Base-by-base conservation (phyloP, 768 basidiomycete species). In the Suillus placidus region DNA sequence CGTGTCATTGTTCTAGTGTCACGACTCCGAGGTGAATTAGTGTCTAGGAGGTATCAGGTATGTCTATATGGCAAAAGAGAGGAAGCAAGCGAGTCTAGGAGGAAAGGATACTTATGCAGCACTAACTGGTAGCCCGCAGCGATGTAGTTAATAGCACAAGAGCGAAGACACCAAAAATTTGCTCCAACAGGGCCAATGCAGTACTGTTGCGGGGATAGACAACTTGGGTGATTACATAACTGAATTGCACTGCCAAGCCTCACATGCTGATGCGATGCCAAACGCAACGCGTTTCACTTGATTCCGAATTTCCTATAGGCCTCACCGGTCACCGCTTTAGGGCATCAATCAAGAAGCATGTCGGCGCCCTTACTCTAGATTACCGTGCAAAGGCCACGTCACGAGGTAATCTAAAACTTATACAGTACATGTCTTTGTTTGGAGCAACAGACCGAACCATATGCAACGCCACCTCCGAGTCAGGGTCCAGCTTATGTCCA, bases 381-480 rank as follows among this genome's bases (percentile, higher is more conserved):
- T 61, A 72, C 30, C 62, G 57, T 20, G 61, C 73, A 60, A 76
- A 80, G 6, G 83, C 84, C 10, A 81, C 80, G 43, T 72, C 76
- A 54, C 73, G 74, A 23, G 90, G 88, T 10, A 93, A 80, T 68
- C 87, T 77, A 83, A 99, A 99, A 76, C 91, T 91, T 63, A 99
- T 86, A 77, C 97, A 96, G 77, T 96, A 99, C 97, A 99, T 98
- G 72, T 95, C 91, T 79, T 99, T 99, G 78, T 88, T 92, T 8
- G 97, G 97, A 1, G 97, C 95, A 12, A 99, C 97, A 12, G 91
- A 90, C 63, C 97, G 89, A 58, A 99, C 96, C 69, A 89, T 83
- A 71, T 94, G 90, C 9, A 94, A 74, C 16, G 77, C 75, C 45
- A 82, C 80, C 30, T 86, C 26, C 26, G 26, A 26, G 26, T 26